Evolutionary conservation across 1,284 basidiomycete species (phyloP), one percentile per base, ranked within the genome.

Genomic region (Trametes pubescens): DNA sequence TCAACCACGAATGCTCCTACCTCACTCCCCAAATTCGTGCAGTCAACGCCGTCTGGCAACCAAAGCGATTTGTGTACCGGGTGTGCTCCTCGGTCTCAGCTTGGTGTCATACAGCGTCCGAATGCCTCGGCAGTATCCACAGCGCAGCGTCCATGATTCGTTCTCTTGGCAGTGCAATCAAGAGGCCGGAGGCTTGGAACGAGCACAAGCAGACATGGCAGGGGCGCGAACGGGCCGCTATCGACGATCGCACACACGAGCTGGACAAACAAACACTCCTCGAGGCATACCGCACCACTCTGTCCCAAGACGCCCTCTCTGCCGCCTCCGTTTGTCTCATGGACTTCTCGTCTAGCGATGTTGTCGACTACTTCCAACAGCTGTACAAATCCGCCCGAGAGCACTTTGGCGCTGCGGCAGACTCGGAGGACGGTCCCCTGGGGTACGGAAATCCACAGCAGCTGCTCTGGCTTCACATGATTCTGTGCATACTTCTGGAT

Each of bases 361-460:
- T 49, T 32, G 13, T 49, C 26, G 47, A 29, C 10, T 49, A 49
- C 47, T 49, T 49, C 47, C 47, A 24, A 16, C 24, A 43, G 40
- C 40, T 43, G 16, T 8, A 43, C 40, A 16, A n/a, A 43, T 18
- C 40, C 3, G 14, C 18, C 16, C 40, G 6, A 16, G 40, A 43
- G 14, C 40, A 43, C 40, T 43, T 43, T 8, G 40, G 40, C 18
- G 13, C 40, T 4, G 18, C 40, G 6, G 40, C 18, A 16, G 40
- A n/a, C 18, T 43, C 40, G 40, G 6, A 16, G 18, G 3, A 43
- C 6, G 40, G 40, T 16, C 40, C 40, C 8, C 18, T 16, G 2
- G 18, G 40, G 14, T 4, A 16, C 3, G 18, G 40, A 4, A 43
- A 43, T 43, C 40, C 2, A 43, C 40, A 43, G 6, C 40, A 8